Conservation (phyloP, 371 early-diverging fungal genomes). For the Mucor racemosus region DNA sequence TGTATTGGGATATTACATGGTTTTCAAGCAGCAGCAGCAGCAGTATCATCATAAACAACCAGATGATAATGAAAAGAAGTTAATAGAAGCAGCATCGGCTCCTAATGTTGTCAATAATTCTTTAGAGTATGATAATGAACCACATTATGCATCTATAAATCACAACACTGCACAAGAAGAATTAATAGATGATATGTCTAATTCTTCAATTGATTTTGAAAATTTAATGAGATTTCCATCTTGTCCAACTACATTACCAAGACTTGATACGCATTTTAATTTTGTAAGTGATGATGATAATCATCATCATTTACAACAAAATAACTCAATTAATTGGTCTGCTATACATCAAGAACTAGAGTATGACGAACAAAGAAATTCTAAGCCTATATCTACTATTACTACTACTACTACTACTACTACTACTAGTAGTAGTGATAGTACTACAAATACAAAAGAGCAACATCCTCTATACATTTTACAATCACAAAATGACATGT, state of each 20-base stretch:
- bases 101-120: neutral
- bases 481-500: neutral
- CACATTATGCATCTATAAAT: constrained; percentile 1
- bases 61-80: neutral
- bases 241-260: constrained; percentile 28
- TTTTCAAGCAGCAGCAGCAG: neutral
- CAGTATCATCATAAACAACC: too few relatives aligned
- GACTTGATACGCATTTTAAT: constrained; percentile 19
- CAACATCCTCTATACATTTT: neutral
- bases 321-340: constrained; percentile 15
- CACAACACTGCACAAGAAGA: neutral
- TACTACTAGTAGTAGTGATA: too few relatives aligned
- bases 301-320: neutral
- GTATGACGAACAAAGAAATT: constrained; percentile 17
- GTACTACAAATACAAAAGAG: neutral
- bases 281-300: constrained; percentile 15
- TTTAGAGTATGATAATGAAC: neutral
- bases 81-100: neutral
- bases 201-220: constrained; percentile 20
- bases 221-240: constrained; percentile 18
- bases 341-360: constrained; percentile 23
- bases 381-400: neutral
- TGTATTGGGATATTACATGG: constrained; percentile 10
- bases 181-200: constrained; percentile 6
- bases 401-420: too few relatives aligned